Evolutionary conservation across 1,139 yeast genomes (phyloP), one percentile per base, ranked within the genome.

Genomic region (Yamadazyma blattariae): DNA sequence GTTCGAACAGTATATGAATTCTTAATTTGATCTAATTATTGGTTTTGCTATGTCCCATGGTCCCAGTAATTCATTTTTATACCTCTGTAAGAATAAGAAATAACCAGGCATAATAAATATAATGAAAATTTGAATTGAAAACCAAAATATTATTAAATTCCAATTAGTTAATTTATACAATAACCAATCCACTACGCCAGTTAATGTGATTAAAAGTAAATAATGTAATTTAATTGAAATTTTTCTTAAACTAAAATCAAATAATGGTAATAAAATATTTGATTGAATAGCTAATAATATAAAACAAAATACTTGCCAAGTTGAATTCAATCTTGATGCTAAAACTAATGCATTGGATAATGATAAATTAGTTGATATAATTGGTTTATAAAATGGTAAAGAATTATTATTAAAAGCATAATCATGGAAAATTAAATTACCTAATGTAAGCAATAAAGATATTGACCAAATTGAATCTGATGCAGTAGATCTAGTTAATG

Each of bases 381-480:
- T 83, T 0, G 92, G 82, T 33, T 64, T 61, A 42, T 71, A 70
- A 30, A 49, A 54, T 3, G 45, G 49, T 6, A 47, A 33, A 8
- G 51, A 60, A 37, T 57, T 48, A 35, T 69, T 67, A 48, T 74
- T 62, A n/a, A n/a, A n/a, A 6, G 77, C 70, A 44, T 83, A 84
- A 51, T 84, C 89, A 51, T 83, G 84, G 47, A 80, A 77, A 12
- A 81, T 56, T 4, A 87, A 64, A 49, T 86, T 86, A 29, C 79
- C 67, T 7, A 87, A 46, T 26, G 86, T 80, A 18, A 92, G 66
- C 77, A 95, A 81, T 35, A 84, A 78, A 4, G 95, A 79, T 7
- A 92, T 61, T 0, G 96, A 89, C 97, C 98, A 92, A 43, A 94
- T 88, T 13, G 97, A 88, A 59, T 92, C 97, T 1, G 95, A 84